Evolutionary conservation across 192 early-diverging fungal species (phyloP).

Genomic region (Dimargaris xerosporica): DNA sequence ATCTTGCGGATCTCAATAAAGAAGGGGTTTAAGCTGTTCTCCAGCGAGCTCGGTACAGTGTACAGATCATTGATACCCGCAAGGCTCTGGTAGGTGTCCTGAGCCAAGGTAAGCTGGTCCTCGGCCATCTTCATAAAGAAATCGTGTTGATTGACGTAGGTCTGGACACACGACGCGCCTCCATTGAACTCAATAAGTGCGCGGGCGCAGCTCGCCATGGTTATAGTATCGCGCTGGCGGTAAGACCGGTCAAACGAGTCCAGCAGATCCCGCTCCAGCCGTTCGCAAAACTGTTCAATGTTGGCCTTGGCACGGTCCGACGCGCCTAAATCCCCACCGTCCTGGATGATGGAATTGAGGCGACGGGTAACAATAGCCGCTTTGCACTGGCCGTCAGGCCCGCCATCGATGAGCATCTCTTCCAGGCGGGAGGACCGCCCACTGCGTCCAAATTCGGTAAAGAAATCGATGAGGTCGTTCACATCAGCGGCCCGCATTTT

Average conservation of each 20-base stretch:
- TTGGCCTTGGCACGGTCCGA: constrained; percentile 49
- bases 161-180: constrained; percentile 82
- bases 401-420: constrained; percentile 44
- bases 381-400: constrained; percentile 73
- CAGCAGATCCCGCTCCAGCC: constrained; percentile 78
- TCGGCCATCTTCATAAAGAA: constrained; percentile 71
- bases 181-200: constrained; percentile 90
- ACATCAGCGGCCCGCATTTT: constrained; percentile 73
- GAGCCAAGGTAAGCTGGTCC: constrained; percentile 28
- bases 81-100: constrained; percentile 27
- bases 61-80: constrained; percentile 25
- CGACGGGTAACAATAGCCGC: constrained; percentile 74
- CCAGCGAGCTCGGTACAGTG: constrained; percentile 40
- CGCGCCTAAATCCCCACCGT: constrained; percentile 28
- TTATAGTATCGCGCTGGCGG: constrained; percentile 44
- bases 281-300: constrained; percentile 88
- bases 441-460: constrained; percentile 68
- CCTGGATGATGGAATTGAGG: constrained; percentile 52
- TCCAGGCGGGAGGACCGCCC: constrained; percentile 62
- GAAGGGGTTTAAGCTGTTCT: constrained; percentile 55
- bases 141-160: constrained; percentile 93
- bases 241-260: constrained; percentile 80
- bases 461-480: constrained; percentile 83
- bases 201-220: constrained; percentile 64
- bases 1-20: constrained; percentile 72